Evolutionary conservation across 306 rosid genomes (phyloP).

Genomic region (Luffa acutangula): DNA sequence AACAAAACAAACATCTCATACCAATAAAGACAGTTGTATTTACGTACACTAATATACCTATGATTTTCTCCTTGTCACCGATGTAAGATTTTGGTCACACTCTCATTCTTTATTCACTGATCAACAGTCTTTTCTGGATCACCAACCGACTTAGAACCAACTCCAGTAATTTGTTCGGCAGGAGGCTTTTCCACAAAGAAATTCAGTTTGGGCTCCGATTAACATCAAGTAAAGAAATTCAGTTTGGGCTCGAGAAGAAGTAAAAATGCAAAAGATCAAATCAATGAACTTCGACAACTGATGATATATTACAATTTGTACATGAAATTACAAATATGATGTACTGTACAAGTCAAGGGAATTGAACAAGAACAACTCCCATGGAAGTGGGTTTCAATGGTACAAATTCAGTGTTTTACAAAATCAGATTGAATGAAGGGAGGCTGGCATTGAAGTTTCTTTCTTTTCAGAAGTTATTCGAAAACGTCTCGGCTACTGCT

Average conservation of each 20-base stretch:
- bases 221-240: neutral
- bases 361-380: neutral
- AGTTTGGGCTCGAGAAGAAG: neutral
- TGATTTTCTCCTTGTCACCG: too few species aligned
- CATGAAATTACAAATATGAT: neutral
- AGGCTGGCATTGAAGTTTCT: neutral
- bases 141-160: too few species aligned
- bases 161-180: too few species aligned
- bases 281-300: neutral
- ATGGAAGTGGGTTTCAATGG: neutral
- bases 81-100: too few species aligned
- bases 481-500: neutral
- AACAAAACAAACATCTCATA: too few species aligned
- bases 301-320: neutral
- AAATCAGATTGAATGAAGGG: neutral
- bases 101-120: too few species aligned
- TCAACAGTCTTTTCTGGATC: too few species aligned
- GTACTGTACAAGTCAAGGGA: conserved; percentile 3
- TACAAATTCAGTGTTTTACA: neutral
- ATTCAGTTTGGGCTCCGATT: neutral
- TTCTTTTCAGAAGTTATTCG: neutral
- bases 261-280: neutral
- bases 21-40: too few species aligned
- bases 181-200: neutral
- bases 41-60: too few species aligned